These are phyloP conservation scores for Paramecium tetraurelia DNA, from an alignment of 73 alveolate genomes.

Conservation along the genomic window DNA sequence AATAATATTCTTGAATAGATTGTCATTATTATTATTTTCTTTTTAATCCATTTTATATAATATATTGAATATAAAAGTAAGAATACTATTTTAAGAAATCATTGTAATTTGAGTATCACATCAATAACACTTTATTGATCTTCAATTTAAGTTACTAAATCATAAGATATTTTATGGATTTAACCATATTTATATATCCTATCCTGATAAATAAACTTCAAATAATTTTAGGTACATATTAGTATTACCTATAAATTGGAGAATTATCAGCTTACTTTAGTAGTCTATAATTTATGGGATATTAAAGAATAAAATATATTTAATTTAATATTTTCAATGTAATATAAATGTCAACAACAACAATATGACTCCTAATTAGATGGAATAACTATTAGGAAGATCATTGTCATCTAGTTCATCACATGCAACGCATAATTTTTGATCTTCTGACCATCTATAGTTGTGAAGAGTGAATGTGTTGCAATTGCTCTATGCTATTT, in stretches of 20 bases:
- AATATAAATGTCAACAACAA: neutral
- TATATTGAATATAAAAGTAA: neutral
- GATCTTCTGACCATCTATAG: neutral
- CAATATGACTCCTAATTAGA: neutral
- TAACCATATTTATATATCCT: too few species aligned
- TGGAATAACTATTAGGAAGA: neutral
- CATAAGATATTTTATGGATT: too few species aligned
- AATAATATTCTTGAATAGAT: slow-evolving; percentile 48
- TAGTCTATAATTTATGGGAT: neutral
- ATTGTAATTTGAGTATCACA: too few species aligned
- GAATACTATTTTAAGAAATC: too few species aligned
- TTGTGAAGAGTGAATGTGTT: neutral
- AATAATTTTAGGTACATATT: too few species aligned
- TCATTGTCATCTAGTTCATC: neutral
- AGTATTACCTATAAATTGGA: too few species aligned
- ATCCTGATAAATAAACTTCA: too few species aligned
- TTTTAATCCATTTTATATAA: neutral
- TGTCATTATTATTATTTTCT: neutral
- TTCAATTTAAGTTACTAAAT: too few species aligned
- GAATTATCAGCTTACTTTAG: too few species aligned
- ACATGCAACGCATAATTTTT: neutral
- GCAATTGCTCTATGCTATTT: neutral
- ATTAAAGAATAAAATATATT: neutral
- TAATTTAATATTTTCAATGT: neutral
- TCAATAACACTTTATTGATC: too few species aligned